phyloP scores from a whole-genome alignment of 331 rosid genomes.

The Rosa hybrid region DNA sequence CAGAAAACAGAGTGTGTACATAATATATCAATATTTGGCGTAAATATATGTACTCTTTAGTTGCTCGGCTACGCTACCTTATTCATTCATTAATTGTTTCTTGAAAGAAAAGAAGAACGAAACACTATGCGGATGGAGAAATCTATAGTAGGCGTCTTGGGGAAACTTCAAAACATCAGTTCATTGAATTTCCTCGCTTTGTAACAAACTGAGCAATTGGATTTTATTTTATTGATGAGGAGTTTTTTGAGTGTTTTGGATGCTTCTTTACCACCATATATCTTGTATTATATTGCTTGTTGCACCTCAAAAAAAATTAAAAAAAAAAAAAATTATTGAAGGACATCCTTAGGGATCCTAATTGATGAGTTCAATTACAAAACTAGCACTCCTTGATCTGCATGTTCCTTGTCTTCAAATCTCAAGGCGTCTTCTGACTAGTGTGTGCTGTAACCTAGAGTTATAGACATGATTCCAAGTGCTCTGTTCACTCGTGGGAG shows the following conservation, averaged over 20 bases:
- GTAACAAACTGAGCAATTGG: conserved; percentile 14
- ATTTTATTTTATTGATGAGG: background rate
- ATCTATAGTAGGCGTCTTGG: background rate
- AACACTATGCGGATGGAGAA: conserved; percentile 28
- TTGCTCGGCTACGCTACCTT: conserved; percentile 34
- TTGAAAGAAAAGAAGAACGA: conserved; percentile 6
- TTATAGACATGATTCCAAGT: too few species aligned
- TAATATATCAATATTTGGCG: conserved; percentile 47
- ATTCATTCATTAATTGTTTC: conserved; percentile 60
- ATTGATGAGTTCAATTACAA: too few species aligned
- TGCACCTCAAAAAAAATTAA: too few species aligned
- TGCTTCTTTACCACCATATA: background rate
- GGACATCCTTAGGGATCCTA: too few species aligned
- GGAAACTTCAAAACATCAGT: conserved; percentile 24
- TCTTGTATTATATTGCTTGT: background rate
- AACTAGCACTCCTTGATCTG: too few species aligned
- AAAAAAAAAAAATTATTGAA: too few species aligned
- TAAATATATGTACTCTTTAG: conserved; percentile 36
- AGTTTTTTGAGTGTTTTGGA: background rate
- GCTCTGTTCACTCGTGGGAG: too few species aligned
- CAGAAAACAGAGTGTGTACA: conserved; percentile 45
- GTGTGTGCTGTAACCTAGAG: too few species aligned
- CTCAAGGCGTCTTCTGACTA: too few species aligned
- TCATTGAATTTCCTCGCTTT: conserved; percentile 33
- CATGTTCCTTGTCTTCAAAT: too few species aligned